phyloP scores from a whole-genome alignment of 768 basidiomycete genomes.

The Cubamyces sp. region DNA sequence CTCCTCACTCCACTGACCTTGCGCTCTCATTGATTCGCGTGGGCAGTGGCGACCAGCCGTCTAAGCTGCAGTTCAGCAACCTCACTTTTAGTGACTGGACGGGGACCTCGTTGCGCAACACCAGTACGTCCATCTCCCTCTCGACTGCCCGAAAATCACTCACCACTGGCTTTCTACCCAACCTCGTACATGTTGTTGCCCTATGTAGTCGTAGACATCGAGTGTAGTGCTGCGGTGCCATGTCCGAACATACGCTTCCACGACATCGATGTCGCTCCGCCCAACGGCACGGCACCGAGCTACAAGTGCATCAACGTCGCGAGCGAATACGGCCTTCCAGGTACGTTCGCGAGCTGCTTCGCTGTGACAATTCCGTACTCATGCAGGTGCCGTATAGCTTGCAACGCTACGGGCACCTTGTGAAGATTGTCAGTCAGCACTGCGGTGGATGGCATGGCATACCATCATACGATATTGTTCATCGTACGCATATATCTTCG shows the following conservation, averaged over 20 bases:
- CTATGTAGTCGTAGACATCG: constrained; percentile 49
- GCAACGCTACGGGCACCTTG: constrained; percentile 3
- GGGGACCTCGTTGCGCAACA: constrained; percentile 43
- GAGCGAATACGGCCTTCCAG: constrained; percentile 36
- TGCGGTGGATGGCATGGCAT: too few species aligned
- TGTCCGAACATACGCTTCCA: constrained; percentile 49
- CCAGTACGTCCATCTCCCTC: constrained; percentile 20
- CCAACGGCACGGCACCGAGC: constrained; percentile 40
- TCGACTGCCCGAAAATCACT: not conserved
- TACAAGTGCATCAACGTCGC: constrained; percentile 54
- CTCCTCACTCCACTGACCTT: not conserved
- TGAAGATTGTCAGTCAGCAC: too few species aligned
- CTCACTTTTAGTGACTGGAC: constrained; percentile 51
- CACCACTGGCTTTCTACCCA: not conserved
- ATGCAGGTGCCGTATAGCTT: not conserved
- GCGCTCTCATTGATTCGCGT: not conserved
- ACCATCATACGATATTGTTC: too few species aligned
- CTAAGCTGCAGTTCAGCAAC: constrained; percentile 50
- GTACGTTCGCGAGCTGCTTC: constrained; percentile 17
- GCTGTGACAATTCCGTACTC: not conserved
- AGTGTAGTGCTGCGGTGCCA: constrained; percentile 53
- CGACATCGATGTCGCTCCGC: constrained; percentile 41
- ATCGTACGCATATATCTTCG: too few species aligned
- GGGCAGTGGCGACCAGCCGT: constrained; percentile 30
- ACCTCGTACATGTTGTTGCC: not conserved